These are phyloP conservation scores for Cutaneotrichosporon sp. DNA, from an alignment of 1,284 basidiomycete species.

Conservation along the genomic window DNA sequence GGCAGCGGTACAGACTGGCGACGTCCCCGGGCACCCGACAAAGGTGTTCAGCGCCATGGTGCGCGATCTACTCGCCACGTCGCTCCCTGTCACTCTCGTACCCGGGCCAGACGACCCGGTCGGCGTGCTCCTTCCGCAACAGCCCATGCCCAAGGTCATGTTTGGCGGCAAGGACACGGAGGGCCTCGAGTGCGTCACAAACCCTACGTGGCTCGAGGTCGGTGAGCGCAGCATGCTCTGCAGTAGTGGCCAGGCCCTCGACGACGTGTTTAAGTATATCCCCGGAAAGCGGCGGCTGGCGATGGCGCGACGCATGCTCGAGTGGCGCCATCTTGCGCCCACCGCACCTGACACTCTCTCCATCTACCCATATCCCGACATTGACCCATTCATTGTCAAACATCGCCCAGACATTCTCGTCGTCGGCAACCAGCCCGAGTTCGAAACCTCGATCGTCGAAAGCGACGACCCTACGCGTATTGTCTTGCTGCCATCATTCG, in stretches of 20 bases:
- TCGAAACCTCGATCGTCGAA: conserved; percentile 65
- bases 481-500: conserved; percentile 78
- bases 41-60: conserved; percentile 65
- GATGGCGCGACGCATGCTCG: conserved; percentile 72
- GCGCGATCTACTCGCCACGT: conserved; percentile 60
- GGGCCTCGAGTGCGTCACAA: conserved; percentile 72
- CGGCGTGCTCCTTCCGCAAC: conserved; percentile 85
- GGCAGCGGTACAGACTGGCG: conserved; percentile 31
- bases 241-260: conserved; percentile 84
- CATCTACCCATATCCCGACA: conserved; percentile 88
- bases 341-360: conserved; percentile 97
- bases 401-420: conserved; percentile 84
- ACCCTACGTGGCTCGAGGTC: conserved; percentile 76
- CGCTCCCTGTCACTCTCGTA: conserved; percentile 73
- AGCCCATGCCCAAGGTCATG: conserved; percentile 85
- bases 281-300: conserved; percentile 54
- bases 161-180: conserved; percentile 64
- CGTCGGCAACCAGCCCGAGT: conserved; percentile 84
- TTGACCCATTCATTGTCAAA: conserved; percentile 83
- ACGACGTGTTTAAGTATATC: conserved; percentile 90
- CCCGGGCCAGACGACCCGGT: conserved; percentile 84
- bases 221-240: conserved; percentile 61
- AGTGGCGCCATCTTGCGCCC: conserved; percentile 93
- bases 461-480: conserved; percentile 56
- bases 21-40: conserved; percentile 68